Evolutionary conservation across 2,329 filamentous ascomycete species (phyloP).

Genomic region (Cercospora zeina): DNA sequence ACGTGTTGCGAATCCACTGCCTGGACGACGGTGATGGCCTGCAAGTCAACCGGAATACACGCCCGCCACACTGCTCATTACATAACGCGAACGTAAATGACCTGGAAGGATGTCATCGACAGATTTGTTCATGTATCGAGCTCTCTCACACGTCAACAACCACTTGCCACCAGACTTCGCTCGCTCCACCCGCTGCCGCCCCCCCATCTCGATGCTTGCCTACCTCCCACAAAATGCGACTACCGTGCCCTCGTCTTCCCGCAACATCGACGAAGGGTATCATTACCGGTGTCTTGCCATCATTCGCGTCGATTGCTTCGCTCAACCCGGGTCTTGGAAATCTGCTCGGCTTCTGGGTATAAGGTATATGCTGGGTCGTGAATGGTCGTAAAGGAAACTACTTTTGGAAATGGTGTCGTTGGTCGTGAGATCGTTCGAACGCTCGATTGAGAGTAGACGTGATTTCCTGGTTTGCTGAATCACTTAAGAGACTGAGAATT

Average conservation of each 20-base stretch:
- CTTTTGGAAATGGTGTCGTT: conserved; percentile 29
- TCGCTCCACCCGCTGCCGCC: conserved; percentile 26
- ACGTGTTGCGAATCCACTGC: not conserved
- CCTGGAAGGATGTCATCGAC: conserved; percentile 6
- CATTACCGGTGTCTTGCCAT: conserved; percentile 28
- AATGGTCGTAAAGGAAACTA: conserved; percentile 37
- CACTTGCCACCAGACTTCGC: conserved; percentile 24
- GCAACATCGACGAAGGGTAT: conserved; percentile 31
- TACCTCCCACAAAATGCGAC: conserved; percentile 29
- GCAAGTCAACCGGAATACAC: not conserved
- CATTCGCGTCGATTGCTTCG: conserved; percentile 28
- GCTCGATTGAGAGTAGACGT: conserved; percentile 29
- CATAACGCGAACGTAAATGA: not conserved
- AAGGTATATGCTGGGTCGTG: conserved; percentile 37
- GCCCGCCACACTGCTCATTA: not conserved
- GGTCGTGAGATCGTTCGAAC: conserved; percentile 36
- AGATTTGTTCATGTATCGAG: conserved; percentile 15
- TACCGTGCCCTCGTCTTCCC: conserved; percentile 11
- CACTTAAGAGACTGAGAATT: conserved; percentile 17
- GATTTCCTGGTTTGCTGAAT: conserved; percentile 21
- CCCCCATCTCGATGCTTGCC: conserved; percentile 31
- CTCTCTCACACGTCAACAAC: conserved; percentile 29
- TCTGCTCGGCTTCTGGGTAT: conserved; percentile 30
- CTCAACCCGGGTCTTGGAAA: conserved; percentile 7
- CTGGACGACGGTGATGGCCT: not conserved